These are phyloP conservation scores for Mortierella sp. DNA, from an alignment of 371 early-diverging fungal species.

Conservation along the genomic window DNA sequence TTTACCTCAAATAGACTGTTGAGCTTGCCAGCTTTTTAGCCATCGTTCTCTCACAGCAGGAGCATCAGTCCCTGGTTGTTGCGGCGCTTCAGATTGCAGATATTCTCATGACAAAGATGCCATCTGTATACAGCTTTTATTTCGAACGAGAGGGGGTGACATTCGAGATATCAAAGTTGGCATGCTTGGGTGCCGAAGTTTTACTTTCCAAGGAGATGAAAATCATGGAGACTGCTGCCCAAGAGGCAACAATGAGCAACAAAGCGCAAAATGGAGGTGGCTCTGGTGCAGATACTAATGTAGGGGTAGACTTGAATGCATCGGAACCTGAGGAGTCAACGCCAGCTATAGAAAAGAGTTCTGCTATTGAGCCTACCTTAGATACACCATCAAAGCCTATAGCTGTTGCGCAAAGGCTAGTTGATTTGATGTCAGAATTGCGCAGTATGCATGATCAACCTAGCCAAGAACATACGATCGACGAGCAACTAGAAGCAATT, in stretches of 20 bases:
- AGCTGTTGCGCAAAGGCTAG: slow-evolving; percentile 4
- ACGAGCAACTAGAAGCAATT: slow-evolving; percentile 37
- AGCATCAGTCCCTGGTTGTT: slow-evolving; percentile 67
- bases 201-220: slow-evolving; percentile 25
- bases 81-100: slow-evolving; percentile 70
- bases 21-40: slow-evolving; percentile 72
- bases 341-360: neutral
- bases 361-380: neutral
- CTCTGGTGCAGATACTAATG: neutral
- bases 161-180: slow-evolving; percentile 66
- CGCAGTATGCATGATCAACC: slow-evolving; percentile 24
- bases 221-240: neutral
- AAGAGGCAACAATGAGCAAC: neutral
- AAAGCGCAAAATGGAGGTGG: neutral
- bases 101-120: slow-evolving; percentile 68
- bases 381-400: neutral
- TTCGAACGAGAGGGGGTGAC: slow-evolving; percentile 77
- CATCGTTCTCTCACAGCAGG: slow-evolving; percentile 69
- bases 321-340: neutral
- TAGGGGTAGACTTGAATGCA: neutral
- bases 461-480: slow-evolving; percentile 8
- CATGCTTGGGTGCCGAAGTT: slow-evolving; percentile 38
- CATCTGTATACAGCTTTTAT: slow-evolving; percentile 63
- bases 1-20: slow-evolving; percentile 43
- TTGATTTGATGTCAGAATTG: slow-evolving; percentile 28